phyloP scores from a whole-genome alignment of 441 rosid genomes.

The Capsella rubella region DNA sequence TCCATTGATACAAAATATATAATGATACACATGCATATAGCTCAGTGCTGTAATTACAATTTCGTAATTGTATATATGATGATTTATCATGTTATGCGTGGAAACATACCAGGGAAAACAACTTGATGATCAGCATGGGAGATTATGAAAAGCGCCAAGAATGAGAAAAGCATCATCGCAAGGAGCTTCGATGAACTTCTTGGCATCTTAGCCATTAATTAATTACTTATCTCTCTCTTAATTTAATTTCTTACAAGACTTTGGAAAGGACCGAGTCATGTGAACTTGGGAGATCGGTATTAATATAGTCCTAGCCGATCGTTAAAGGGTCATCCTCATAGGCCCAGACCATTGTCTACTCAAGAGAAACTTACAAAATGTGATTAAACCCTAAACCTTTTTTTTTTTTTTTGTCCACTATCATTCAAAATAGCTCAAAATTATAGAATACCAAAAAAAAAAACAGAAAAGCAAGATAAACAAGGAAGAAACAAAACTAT shows the following conservation, averaged over 20 bases:
- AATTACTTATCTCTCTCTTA: background rate
- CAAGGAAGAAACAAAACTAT: too few species aligned
- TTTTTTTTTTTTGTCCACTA: too few species aligned
- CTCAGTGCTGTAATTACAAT: too few species aligned
- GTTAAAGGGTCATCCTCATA: too few species aligned
- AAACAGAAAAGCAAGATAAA: too few species aligned
- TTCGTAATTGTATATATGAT: too few species aligned
- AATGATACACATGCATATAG: background rate
- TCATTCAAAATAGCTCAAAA: too few species aligned
- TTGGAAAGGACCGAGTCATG: background rate
- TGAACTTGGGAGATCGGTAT: background rate
- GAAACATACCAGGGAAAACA: background rate
- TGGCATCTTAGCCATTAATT: slow-evolving; percentile 2
- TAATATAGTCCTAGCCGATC: too few species aligned
- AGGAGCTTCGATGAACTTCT: slow-evolving; percentile 19
- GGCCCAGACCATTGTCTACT: too few species aligned
- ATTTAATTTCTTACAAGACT: background rate
- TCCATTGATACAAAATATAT: background rate
- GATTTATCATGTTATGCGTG: background rate
- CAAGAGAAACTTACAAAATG: too few species aligned
- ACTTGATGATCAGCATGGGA: slow-evolving; percentile 6
- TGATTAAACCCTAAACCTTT: too few species aligned
- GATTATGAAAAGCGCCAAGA: slow-evolving; percentile 20
- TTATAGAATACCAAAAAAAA: too few species aligned
- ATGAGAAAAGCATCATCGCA: slow-evolving; percentile 10